Base-by-base conservation (phyloP, 2,329 filamentous ascomycete genomes). In the Arthroderma uncinatum region DNA sequence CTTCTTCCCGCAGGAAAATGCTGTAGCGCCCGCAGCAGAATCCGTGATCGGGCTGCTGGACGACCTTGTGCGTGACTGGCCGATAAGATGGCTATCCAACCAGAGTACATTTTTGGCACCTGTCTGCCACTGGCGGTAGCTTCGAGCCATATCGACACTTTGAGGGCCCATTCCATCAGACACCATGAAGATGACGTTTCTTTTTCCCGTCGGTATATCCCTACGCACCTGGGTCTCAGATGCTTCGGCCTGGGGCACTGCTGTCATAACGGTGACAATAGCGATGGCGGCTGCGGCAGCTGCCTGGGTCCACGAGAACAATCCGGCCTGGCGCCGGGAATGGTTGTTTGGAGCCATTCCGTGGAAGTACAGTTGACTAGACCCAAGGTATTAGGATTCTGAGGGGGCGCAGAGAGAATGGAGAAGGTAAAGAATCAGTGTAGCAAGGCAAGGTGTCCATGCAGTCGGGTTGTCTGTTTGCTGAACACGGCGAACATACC, bases 131-230 rank as follows among this genome's bases (percentile, higher is more conserved):
- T 98, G 93, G 63, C 87, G 83, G 75, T 86, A 98, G 68, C 84
- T 87, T 58, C 93, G 81, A 5, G 93, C 95, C 69, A 98, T 73
- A 25, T 86, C 87, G 56, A 98, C 78, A 65, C 89, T 92, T 8
- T 93, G 89, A 5, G 93, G 93, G 0, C 93, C 93, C 93, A 98
- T 98, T 67, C 93, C 93, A 70, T 98, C 93, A 0, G 89, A 95
- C 39, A 98, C 92, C 93, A 98, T 98, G 77, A 98, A 97, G 65
- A 98, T 86, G 55, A 98, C 78, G 72, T 97, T 98, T 56, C 89
- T 82, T 78, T 97, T 98, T 55, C 83, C 82, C 25, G 66, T 72
- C 57, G 78, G 76, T 62, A 74, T 76, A 23, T 69, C 70, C 58
- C 66, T 67, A 50, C 62, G 59, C 57, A 64, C 58, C 62, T 65